Evolutionary conservation across 176 grass and related monocot genomes (phyloP), one percentile per base, ranked within the genome.

Genomic region (Triticum dicoccoides): DNA sequence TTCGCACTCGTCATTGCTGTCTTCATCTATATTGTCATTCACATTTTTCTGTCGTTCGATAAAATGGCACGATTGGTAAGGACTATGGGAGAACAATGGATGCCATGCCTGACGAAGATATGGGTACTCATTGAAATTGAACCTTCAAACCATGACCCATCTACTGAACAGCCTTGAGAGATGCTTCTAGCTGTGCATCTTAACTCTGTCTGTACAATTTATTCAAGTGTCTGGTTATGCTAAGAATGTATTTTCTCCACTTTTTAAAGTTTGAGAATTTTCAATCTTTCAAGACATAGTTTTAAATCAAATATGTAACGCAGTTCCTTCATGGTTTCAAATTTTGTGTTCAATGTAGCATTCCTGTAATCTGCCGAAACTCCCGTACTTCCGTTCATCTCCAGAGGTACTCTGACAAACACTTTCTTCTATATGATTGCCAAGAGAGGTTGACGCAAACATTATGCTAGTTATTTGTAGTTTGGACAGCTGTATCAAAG

Each of bases 1-100:
- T 93, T 83, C 4, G 52, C 84, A 11, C 71, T 93, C 2, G 78
- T 86, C 75, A 29, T 89, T 41, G 86, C 70, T 8, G 92, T 93
- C 4, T 89, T 93, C 51, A n/a, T 88, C 56, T 89, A 90, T 75
- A 80, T 90, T 18, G 20, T 83, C 54, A 64, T 84, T 64, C 87
- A 88, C 29, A 38, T 88, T 29, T 30, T 84, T 5, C n/a, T 88
- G 52, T 88, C 87, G 8, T 88, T 88, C 1, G 65, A 79, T 37
- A 64, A 88, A 34, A 71, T 84, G 52, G 81, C 64, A 51, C 65
- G 11, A 11, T 37, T 83, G 6, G 29, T 88, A 13, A 77, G 76
- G 65, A 49, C 21, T 20, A 69, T 32, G 9, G 80, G 73, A 78
- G 73, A 83, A 78, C 65, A 49, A 13, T 78, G 86, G 80, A 13